Base-by-base conservation (phyloP, 441 rosid genomes). In the Populus hybrid region DNA sequence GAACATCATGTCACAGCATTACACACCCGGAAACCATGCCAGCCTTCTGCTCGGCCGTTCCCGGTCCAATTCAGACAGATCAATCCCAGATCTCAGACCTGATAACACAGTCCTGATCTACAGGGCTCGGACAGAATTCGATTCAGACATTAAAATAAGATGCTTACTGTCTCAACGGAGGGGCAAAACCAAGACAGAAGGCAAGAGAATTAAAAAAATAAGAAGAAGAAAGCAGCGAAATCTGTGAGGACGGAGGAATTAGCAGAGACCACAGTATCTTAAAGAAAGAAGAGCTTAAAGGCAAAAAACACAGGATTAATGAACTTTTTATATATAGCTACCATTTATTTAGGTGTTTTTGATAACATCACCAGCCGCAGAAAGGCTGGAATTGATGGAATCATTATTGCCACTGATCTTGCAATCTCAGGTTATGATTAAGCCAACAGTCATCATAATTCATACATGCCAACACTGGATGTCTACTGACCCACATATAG, bases 371-470 rank as follows among this genome's bases (percentile, higher is more conserved):
- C 74, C 76, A 72, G 78, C 83, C 73, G 80, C 76, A 74, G 32
- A 76, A 82, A 82, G 67, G 73, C 76, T 34, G 11, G 73, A 72
- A 32, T 80, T 79, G 82, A 87, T 79, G 84, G 81, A 76, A 61
- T 74, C 85, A 83, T 85, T 61, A 80, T 83, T 54, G 63, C 79
- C 69, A 64, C 50, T 70, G 85, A 87, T 81, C 85, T 40, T 71
- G 79, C 78, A 74, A 81, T 84, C 84, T 74, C 61, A 12, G 46
- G 82, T 67, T 73, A 87, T 87, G 46, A 85, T 83, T 82, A 75
- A 79, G 4, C 76, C 83, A 81, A 84, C 80, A 73, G 46, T 83
- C 32, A 34, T 67, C 34, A 57, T 35, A 12, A 34, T 69, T 32
- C 10, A 61, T 16, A 9, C 6, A 59, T 67, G 30, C 70, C 70